Conservation (phyloP, 208 protist genomes). For the Trypanosomatidae sp. region DNA sequence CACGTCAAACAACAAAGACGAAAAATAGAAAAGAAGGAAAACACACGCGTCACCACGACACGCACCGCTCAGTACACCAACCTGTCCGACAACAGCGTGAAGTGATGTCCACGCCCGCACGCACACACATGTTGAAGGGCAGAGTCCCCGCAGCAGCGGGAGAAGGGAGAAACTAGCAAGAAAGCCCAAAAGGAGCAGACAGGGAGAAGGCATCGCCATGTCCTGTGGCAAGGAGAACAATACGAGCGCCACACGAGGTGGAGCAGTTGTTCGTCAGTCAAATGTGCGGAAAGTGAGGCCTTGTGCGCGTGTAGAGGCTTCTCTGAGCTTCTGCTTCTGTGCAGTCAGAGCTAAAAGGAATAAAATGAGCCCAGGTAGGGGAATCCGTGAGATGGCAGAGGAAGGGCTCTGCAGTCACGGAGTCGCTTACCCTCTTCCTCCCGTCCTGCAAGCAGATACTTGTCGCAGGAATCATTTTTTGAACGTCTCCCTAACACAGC, state of each 20-base stretch:
- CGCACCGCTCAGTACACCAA: not conserved
- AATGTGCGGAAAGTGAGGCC: not conserved
- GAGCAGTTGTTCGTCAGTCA: not conserved
- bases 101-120: not conserved
- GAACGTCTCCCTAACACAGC: not conserved
- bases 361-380: not conserved
- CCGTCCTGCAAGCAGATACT: not conserved
- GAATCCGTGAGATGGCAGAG: not conserved
- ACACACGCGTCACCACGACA: not conserved
- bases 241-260: not conserved
- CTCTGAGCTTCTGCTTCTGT: not conserved
- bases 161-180: not conserved
- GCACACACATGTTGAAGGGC: not conserved
- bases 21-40: not conserved
- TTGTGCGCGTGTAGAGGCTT: not conserved
- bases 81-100: not conserved
- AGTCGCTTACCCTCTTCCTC: not conserved
- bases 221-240: constrained; percentile 6
- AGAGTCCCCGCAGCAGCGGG: too few species aligned
- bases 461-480: too few species aligned
- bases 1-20: not conserved
- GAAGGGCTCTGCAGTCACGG: constrained; percentile 6
- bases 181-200: constrained; percentile 7
- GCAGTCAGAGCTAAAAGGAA: not conserved
- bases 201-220: not conserved